Evolutionary conservation across 2,329 filamentous ascomycete genomes (phyloP).

Genomic region (Venturia asperata): DNA sequence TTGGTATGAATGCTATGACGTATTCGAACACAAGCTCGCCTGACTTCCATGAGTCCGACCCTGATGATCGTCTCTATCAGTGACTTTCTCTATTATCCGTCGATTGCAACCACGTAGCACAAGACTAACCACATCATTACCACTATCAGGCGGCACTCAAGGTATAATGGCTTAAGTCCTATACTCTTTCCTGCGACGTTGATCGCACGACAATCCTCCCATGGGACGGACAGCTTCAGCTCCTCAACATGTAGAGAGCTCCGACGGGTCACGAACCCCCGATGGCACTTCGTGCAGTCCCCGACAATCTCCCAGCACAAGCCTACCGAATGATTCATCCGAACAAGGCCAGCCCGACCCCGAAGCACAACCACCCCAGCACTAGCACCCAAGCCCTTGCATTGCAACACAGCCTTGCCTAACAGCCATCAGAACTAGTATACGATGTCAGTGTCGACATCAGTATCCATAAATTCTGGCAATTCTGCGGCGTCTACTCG

Average conservation of each 20-base stretch:
- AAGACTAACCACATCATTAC: slow-evolving; percentile 10
- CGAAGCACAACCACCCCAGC: slow-evolving; percentile 13
- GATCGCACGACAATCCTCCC: not conserved
- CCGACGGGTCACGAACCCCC: slow-evolving; percentile 9
- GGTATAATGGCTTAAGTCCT: slow-evolving; percentile 11
- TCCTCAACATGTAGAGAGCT: not conserved
- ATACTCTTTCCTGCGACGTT: not conserved
- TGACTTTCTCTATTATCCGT: not conserved
- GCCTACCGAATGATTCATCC: slow-evolving; percentile 8
- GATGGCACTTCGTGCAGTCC: slow-evolving; percentile 14
- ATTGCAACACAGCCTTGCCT: not conserved
- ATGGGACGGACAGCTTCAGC: not conserved
- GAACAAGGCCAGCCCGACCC: slow-evolving; percentile 11
- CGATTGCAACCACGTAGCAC: not conserved
- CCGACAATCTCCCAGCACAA: slow-evolving; percentile 10
- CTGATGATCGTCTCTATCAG: not conserved
- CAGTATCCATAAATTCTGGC: not conserved
- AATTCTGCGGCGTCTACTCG: not conserved
- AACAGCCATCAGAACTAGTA: not conserved
- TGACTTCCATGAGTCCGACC: not conserved
- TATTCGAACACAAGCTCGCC: slow-evolving; percentile 6
- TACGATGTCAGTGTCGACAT: not conserved
- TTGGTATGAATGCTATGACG: not conserved
- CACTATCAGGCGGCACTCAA: slow-evolving; percentile 12
- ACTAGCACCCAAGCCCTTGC: slow-evolving; percentile 10